These are phyloP conservation scores for Cercospora berteroae DNA, from an alignment of 2,329 filamentous ascomycete genomes.

Conservation along the genomic window DNA sequence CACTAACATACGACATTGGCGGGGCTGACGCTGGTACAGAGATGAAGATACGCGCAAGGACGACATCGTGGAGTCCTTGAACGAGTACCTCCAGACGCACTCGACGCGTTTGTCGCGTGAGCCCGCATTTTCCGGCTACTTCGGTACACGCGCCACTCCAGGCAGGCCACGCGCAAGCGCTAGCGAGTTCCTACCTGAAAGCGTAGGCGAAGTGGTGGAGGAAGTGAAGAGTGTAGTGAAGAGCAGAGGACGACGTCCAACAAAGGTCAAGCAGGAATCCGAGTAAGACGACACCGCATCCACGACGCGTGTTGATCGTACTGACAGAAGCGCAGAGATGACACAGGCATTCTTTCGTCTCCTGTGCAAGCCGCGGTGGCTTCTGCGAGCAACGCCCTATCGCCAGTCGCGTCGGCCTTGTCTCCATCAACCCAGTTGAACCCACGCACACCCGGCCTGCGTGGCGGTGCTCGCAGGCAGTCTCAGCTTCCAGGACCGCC, in stretches of 20 bases:
- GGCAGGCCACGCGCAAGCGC: constrained; percentile 42
- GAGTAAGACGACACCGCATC: constrained; percentile 27
- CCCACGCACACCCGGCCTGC: constrained; percentile 31
- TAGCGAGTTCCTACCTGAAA: constrained; percentile 22
- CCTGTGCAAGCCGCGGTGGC: constrained; percentile 18
- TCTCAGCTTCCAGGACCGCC: constrained; percentile 59
- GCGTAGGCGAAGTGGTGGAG: constrained; percentile 25
- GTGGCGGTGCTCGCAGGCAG: constrained; percentile 18
- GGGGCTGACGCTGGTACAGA: constrained; percentile 20
- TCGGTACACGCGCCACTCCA: constrained; percentile 56
- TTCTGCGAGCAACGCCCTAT: constrained; percentile 19
- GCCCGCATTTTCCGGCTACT: constrained; percentile 70
- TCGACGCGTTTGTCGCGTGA: constrained; percentile 62
- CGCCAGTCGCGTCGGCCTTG: constrained; percentile 20
- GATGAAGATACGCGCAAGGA: constrained; percentile 67
- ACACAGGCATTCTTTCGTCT: constrained; percentile 20
- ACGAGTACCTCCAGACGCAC: constrained; percentile 70
- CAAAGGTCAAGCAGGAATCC: constrained; percentile 39
- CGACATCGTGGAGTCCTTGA: constrained; percentile 73
- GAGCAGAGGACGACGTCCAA: constrained; percentile 30
- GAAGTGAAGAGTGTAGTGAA: constrained; percentile 36
- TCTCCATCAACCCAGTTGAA: constrained; percentile 27
- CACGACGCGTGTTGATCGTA: not conserved
- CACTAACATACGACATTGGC: not conserved
- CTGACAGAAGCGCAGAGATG: constrained; percentile 22